Evolutionary conservation across 1,284 basidiomycete species (phyloP).

Genomic region (Ganoderma lingzhi): DNA sequence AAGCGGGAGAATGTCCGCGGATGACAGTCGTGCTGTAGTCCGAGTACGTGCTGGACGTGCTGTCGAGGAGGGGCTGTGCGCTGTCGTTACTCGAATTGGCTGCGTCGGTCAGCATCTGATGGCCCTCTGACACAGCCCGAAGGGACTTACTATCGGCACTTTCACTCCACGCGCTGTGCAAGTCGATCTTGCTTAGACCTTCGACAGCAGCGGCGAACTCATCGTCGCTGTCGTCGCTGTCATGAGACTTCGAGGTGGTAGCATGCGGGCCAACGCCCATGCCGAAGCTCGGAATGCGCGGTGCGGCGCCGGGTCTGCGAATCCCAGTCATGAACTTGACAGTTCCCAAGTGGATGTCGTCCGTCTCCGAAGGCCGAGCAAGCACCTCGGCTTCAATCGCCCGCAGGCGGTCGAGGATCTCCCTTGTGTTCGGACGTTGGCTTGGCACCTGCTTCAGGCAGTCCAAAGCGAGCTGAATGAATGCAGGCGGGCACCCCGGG

Average conservation of each 20-base stretch:
- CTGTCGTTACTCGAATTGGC: constrained; percentile 50
- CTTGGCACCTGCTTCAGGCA: constrained; percentile 79
- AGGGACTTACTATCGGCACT: constrained; percentile 47
- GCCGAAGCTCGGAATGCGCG: constrained; percentile 88
- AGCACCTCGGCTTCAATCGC: constrained; percentile 86
- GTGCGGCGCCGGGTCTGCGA: constrained; percentile 64
- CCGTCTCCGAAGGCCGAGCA: constrained; percentile 62
- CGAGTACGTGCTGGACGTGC: constrained; percentile 53
- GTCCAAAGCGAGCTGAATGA: constrained; percentile 82
- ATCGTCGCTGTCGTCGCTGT: constrained; percentile 72
- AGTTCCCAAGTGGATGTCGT: constrained; percentile 85
- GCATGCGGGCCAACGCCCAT: constrained; percentile 73
- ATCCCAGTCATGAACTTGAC: constrained; percentile 77
- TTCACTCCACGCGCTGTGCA: constrained; percentile 59
- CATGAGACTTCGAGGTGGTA: constrained; percentile 41
- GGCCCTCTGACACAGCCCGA: constrained; percentile 10
- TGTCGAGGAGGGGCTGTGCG: constrained; percentile 65
- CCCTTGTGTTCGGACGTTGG: constrained; percentile 78
- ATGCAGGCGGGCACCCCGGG: constrained; percentile 80
- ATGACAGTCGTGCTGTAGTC: constrained; percentile 77
- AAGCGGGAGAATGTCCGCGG: constrained; percentile 52
- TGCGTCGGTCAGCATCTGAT: constrained; percentile 27
- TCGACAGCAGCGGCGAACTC: constrained; percentile 76
- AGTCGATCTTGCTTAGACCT: constrained; percentile 57
- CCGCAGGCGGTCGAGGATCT: constrained; percentile 78